Percentiles rank a stretch among this genome's conserved stretches.
phyloP scores from a whole-genome alignment of 352 stramenopile species.

The Halophytophthora polymorphica region DNA sequence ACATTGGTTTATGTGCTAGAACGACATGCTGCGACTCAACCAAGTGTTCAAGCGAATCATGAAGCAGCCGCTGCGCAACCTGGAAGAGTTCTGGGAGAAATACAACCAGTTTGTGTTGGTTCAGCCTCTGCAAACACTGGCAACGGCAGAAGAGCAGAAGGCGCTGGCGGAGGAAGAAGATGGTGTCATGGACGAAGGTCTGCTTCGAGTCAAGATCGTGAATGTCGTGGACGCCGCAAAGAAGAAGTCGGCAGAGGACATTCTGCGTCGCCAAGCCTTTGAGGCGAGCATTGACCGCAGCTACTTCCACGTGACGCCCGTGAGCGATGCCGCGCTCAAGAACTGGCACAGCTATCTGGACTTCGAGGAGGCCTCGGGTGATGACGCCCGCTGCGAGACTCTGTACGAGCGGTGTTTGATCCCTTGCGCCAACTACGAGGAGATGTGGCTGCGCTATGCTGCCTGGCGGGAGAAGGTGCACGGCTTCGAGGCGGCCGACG shows the following conservation, averaged over 20 bases:
- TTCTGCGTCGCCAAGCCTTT: slow-evolving; percentile 62
- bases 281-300: slow-evolving; percentile 76
- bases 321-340: slow-evolving; percentile 57
- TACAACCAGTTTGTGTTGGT: slow-evolving; percentile 84
- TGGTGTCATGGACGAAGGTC: slow-evolving; percentile 72
- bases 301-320: slow-evolving; percentile 80
- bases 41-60: slow-evolving; percentile 81
- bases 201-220: slow-evolving; percentile 80
- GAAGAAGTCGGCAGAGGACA: slow-evolving; percentile 62
- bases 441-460: slow-evolving; percentile 75
- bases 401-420: slow-evolving; percentile 82
- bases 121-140: slow-evolving; percentile 60
- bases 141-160: slow-evolving; percentile 60
- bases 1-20: slow-evolving; percentile 30
- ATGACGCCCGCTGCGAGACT: slow-evolving; percentile 49
- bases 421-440: slow-evolving; percentile 80
- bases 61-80: slow-evolving; percentile 62
- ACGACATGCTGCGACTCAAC: slow-evolving; percentile 79
- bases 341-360: slow-evolving; percentile 84
- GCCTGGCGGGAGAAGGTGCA: slow-evolving; percentile 53
- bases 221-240: slow-evolving; percentile 72
- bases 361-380: slow-evolving; percentile 61
- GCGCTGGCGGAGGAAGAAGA: slow-evolving; percentile 46
- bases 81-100: slow-evolving; percentile 84
- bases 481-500: slow-evolving; percentile 60